These are phyloP conservation scores for Phytophthora nicotianae DNA, from an alignment of 352 stramenopile genomes.

Conservation along the genomic window DNA sequence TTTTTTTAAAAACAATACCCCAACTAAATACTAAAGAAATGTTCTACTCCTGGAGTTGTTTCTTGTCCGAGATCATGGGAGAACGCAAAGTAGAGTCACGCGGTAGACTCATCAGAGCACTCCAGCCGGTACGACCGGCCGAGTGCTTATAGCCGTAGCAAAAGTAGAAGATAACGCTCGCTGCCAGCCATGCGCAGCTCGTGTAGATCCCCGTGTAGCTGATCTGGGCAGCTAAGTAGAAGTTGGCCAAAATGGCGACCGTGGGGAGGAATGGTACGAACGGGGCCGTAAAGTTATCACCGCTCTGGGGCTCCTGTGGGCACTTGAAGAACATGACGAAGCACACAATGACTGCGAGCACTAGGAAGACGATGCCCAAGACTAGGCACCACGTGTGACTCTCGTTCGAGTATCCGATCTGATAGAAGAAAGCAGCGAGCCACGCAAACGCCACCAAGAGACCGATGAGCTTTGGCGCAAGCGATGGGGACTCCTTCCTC, in stretches of 20 bases:
- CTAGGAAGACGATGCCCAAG: slow-evolving; percentile 56
- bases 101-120: slow-evolving; percentile 56
- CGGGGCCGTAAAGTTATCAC: slow-evolving; percentile 63
- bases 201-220: slow-evolving; percentile 52
- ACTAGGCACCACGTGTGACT: slow-evolving; percentile 37
- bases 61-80: slow-evolving; percentile 59
- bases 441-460: slow-evolving; percentile 42
- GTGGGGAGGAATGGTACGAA: slow-evolving; percentile 69
- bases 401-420: slow-evolving; percentile 55
- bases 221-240: slow-evolving; percentile 75
- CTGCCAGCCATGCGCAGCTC: slow-evolving; percentile 60
- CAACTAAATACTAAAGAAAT: neutral
- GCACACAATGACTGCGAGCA: slow-evolving; percentile 35
- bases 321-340: slow-evolving; percentile 64
- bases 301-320: slow-evolving; percentile 55
- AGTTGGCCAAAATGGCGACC: slow-evolving; percentile 62
- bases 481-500: slow-evolving; percentile 51
- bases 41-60: slow-evolving; percentile 31
- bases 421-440: slow-evolving; percentile 69
- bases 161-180: slow-evolving; percentile 75
- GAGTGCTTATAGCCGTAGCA: slow-evolving; percentile 80
- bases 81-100: slow-evolving; percentile 51
- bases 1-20: no score
- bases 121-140: slow-evolving; percentile 66
- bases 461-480: slow-evolving; percentile 49